These are phyloP conservation scores for Talaromyces sp. DNA, from an alignment of 2,329 filamentous ascomycete species.

Conservation along the genomic window DNA sequence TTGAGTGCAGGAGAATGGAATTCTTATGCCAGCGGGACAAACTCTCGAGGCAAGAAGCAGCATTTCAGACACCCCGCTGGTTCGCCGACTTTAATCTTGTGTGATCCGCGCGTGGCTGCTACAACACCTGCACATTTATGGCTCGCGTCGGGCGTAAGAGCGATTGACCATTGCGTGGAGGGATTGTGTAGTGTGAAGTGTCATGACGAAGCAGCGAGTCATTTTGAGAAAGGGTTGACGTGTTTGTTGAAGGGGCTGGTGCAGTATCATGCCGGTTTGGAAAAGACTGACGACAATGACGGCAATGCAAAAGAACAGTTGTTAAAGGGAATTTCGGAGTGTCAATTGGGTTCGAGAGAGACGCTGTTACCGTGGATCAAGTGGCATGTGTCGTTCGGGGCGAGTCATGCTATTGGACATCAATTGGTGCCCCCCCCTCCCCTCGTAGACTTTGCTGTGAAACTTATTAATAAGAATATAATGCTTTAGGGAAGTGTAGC, in stretches of 20 bases:
- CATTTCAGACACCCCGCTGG: slow-evolving; percentile 6
- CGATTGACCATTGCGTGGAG: slow-evolving; percentile 13
- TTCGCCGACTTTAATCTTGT: slow-evolving; percentile 4
- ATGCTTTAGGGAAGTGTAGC: neutral
- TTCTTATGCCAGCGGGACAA: slow-evolving; percentile 10
- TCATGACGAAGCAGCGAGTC: neutral
- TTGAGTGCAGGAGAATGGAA: slow-evolving; percentile 9
- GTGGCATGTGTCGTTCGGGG: neutral
- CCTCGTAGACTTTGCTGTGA: neutral
- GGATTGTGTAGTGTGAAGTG: slow-evolving; percentile 5
- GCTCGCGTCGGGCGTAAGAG: slow-evolving; percentile 10
- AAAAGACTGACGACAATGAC: neutral
- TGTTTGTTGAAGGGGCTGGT: slow-evolving; percentile 9
- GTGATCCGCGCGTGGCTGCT: slow-evolving; percentile 7
- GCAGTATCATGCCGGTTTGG: neutral
- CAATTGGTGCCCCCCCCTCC: neutral
- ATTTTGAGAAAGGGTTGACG: neutral
- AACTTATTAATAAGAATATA: neutral
- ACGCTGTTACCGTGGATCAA: neutral
- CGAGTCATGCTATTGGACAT: slow-evolving; percentile 13
- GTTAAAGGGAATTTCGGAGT: slow-evolving; percentile 12
- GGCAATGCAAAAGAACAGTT: neutral
- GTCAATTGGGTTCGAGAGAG: slow-evolving; percentile 8
- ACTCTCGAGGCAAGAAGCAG: slow-evolving; percentile 8
- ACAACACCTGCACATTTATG: slow-evolving; percentile 9